A percentile compares a stretch with the other conserved stretches of the same genome.
Evolutionary conservation across 768 basidiomycete genomes (phyloP).

Genomic region (Boletus fagicola): DNA sequence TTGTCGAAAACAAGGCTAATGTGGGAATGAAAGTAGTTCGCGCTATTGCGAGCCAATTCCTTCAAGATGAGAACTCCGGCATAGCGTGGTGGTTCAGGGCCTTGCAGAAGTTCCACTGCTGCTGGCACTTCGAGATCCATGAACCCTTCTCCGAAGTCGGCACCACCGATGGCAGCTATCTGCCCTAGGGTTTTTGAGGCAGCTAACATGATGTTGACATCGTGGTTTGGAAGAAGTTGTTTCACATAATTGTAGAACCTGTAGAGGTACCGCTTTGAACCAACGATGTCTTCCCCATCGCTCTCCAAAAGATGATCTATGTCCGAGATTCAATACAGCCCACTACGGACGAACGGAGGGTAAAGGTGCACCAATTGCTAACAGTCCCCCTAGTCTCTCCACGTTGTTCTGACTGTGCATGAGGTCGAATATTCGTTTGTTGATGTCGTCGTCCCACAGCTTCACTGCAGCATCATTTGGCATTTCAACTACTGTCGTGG

Average conservation of each 20-base stretch:
- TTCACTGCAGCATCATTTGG: slow-evolving; percentile 77
- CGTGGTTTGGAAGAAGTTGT: slow-evolving; percentile 84
- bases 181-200: slow-evolving; percentile 90
- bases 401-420: slow-evolving; percentile 75
- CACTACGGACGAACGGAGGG: background rate
- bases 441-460: slow-evolving; percentile 85
- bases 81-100: slow-evolving; percentile 80
- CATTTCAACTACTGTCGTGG: slow-evolving; percentile 73
- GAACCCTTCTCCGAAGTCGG: slow-evolving; percentile 82
- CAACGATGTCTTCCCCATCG: slow-evolving; percentile 77
- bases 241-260: slow-evolving; percentile 93
- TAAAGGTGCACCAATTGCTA: slow-evolving; percentile 72
- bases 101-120: slow-evolving; percentile 76
- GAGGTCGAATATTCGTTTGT: slow-evolving; percentile 73
- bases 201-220: slow-evolving; percentile 90
- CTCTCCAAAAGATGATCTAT: slow-evolving; percentile 73
- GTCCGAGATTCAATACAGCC: slow-evolving; percentile 7
- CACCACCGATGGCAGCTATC: slow-evolving; percentile 81
- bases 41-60: slow-evolving; percentile 88
- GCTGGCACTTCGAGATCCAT: slow-evolving; percentile 88
- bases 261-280: slow-evolving; percentile 77
- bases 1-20: slow-evolving; percentile 89
- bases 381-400: slow-evolving; percentile 83
- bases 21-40: slow-evolving; percentile 83
- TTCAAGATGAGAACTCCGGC: slow-evolving; percentile 93